phyloP scores from a whole-genome alignment of 169 alveolate genomes.

The Cryptosporidium felis region DNA sequence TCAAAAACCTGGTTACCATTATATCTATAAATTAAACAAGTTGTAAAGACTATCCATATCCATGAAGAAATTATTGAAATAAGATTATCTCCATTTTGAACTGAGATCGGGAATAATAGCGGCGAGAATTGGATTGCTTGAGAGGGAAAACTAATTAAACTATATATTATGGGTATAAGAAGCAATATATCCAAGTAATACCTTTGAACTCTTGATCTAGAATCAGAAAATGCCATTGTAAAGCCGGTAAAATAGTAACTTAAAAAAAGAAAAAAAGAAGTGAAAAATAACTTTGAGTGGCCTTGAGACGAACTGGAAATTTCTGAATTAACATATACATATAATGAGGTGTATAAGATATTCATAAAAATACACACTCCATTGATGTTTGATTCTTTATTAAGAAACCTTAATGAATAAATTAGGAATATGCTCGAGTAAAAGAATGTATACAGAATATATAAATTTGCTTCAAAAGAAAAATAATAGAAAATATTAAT shows the following conservation, averaged over 20 bases:
- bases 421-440: slow-evolving; percentile 22
- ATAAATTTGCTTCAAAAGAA: background rate
- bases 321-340: background rate
- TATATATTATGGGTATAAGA: slow-evolving; percentile 14
- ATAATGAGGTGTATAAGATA: background rate
- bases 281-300: background rate
- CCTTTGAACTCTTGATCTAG: background rate
- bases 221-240: background rate
- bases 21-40: background rate
- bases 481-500: slow-evolving; percentile 42
- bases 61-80: background rate
- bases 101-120: slow-evolving; percentile 2
- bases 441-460: slow-evolving; percentile 21
- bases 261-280: slow-evolving; percentile 19
- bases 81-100: background rate
- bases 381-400: slow-evolving; percentile 6
- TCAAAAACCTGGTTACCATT: background rate
- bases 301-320: background rate
- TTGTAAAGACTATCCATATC: slow-evolving; percentile 17
- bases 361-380: slow-evolving; percentile 5
- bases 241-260: slow-evolving; percentile 27
- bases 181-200: slow-evolving; percentile 16
- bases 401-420: slow-evolving; percentile 11
- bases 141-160: background rate
- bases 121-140: background rate